Evolutionary conservation across 2,329 filamentous ascomycete species (phyloP), one percentile per base, ranked within the genome.

Genomic region (Fonsecaea multimorphosa): DNA sequence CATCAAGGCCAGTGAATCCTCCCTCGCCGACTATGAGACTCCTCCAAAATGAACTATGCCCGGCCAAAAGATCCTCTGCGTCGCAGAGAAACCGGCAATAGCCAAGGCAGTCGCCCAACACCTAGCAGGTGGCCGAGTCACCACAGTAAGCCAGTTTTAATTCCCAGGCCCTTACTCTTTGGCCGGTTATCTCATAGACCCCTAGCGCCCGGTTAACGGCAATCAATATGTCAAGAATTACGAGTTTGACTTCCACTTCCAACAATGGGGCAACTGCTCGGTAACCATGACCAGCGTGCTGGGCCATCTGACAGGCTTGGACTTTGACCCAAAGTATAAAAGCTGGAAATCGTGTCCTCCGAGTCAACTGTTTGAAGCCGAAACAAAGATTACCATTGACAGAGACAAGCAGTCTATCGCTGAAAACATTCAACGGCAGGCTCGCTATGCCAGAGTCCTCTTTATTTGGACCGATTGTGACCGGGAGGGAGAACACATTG

Each of bases 391-490:
- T 11, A 84, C 81, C 58, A 85, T 97, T 60, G 85, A 88, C 61
- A 82, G 93, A 87, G 89, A 93, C 74, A 96, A 93, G 75, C 89
- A 89, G 73, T 81, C 84, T 0, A 90, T 99, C 68, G 93, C 93
- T 9, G 84, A 88, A 34, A 99, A 99, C 74, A 95, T 99, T 73
- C 86, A 89, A 71, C 81, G 85, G 1, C 89, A 96, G 77, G 94
- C 95, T 19, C 85, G 85, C 66, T 85, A 86, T 75, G 85, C 88
- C n/a, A 86, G 84, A 62, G 87, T 89, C 12, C 83, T 99, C 34
- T 94, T 96, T 77, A 97, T 99, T 72, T 99, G 95, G 95, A 99
- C 95, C 0, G 95, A 99, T 84, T 98, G 95, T 78, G 95, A 99
- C 82, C 88, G 93, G 62, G 95, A 99, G 83, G 95, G 95, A 38